These are phyloP conservation scores for Didymellaceae sp. DNA, from an alignment of 2,329 filamentous ascomycete species.

Conservation along the genomic window DNA sequence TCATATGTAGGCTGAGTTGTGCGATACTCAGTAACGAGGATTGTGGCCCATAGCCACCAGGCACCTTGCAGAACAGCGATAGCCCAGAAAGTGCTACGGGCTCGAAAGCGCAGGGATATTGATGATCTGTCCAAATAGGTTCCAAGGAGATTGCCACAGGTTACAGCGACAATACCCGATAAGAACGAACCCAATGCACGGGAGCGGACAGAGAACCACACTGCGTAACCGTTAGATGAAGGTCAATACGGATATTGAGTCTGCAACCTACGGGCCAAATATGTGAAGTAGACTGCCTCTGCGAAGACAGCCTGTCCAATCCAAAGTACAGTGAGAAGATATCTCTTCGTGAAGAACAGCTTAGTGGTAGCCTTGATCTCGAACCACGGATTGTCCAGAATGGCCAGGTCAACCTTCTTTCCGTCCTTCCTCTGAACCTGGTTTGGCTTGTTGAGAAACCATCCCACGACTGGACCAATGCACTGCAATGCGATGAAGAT, in stretches of 20 bases:
- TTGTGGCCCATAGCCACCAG: slow-evolving; percentile 75
- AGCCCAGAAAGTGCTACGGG: slow-evolving; percentile 61
- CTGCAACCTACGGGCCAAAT: slow-evolving; percentile 54
- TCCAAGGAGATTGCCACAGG: slow-evolving; percentile 70
- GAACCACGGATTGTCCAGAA: slow-evolving; percentile 61
- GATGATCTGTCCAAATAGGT: slow-evolving; percentile 67
- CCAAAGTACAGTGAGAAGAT: slow-evolving; percentile 69
- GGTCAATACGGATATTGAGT: not conserved
- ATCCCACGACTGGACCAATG: slow-evolving; percentile 66
- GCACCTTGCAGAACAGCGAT: slow-evolving; percentile 67
- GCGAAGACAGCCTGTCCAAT: slow-evolving; percentile 75
- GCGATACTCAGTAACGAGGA: slow-evolving; percentile 68
- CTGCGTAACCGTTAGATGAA: slow-evolving; percentile 16
- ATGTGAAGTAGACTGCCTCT: slow-evolving; percentile 76
- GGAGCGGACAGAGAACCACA: slow-evolving; percentile 74
- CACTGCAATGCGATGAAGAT: slow-evolving; percentile 75
- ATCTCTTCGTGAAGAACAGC: slow-evolving; percentile 66
- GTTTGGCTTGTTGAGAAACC: slow-evolving; percentile 66
- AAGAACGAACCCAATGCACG: slow-evolving; percentile 74
- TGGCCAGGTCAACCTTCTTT: slow-evolving; percentile 64
- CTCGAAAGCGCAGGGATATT: slow-evolving; percentile 61
- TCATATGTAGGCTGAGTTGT: slow-evolving; percentile 67
- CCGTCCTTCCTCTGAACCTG: slow-evolving; percentile 72
- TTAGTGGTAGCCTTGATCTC: slow-evolving; percentile 67
- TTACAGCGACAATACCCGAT: slow-evolving; percentile 70